Conservation (phyloP, 2,329 filamentous ascomycete species). For the Pseudogymnoascus sp. region DNA sequence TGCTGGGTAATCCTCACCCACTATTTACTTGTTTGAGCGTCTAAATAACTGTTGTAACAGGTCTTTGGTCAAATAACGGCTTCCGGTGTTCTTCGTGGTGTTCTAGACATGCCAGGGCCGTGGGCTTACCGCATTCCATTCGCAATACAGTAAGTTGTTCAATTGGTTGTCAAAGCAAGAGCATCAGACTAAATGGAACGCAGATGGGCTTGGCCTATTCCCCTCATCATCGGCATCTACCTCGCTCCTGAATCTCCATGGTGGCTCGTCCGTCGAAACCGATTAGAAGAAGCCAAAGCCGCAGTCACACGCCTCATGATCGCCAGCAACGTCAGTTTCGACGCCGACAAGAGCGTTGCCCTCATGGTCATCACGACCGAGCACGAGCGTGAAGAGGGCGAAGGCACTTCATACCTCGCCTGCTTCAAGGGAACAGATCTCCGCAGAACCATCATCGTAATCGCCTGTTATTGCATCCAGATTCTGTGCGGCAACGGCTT, state of each 20-base stretch:
- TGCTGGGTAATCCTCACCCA: no score
- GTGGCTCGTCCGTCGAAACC: slow-evolving; percentile 39
- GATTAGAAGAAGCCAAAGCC: slow-evolving; percentile 32
- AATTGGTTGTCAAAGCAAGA: slow-evolving; percentile 37
- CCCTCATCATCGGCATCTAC: slow-evolving; percentile 36
- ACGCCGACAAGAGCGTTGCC: slow-evolving; percentile 57
- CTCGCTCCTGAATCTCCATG: slow-evolving; percentile 42
- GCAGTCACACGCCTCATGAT: slow-evolving; percentile 13
- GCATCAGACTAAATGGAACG: no score
- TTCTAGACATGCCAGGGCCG: slow-evolving; percentile 33
- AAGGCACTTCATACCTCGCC: slow-evolving; percentile 70
- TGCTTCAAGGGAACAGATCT: slow-evolving; percentile 76
- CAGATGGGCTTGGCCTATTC: slow-evolving; percentile 43
- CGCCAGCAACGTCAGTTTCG: slow-evolving; percentile 26
- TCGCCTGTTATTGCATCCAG: slow-evolving; percentile 54
- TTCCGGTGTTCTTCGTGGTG: slow-evolving; percentile 38
- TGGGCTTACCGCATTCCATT: slow-evolving; percentile 43
- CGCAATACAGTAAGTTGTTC: slow-evolving; percentile 39
- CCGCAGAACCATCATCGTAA: slow-evolving; percentile 63
- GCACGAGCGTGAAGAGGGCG: slow-evolving; percentile 71
- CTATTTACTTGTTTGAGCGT: no score
- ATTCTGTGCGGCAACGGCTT: slow-evolving; percentile 58
- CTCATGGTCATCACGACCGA: slow-evolving; percentile 92
- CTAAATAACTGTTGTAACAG: no score
- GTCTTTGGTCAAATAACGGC: slow-evolving; percentile 41